phyloP scores from a whole-genome alignment of 805 yeast genomes.

The Lachancea kluyveri region DNA sequence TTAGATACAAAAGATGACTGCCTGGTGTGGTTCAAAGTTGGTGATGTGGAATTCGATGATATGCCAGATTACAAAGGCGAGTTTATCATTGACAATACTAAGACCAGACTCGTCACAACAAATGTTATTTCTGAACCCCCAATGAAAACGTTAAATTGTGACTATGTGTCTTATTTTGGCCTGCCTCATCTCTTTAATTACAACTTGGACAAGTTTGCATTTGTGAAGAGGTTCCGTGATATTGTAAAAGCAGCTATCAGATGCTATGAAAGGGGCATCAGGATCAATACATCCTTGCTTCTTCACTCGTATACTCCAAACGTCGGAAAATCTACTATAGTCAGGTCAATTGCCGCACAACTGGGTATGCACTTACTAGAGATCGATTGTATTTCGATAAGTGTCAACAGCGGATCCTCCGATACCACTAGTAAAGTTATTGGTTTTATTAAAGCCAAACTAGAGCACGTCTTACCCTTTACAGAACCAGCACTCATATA shows the following conservation, averaged over 20 bases:
- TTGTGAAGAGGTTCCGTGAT: slow-evolving; percentile 46
- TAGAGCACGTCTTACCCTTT: slow-evolving; percentile 53
- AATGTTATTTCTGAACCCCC: slow-evolving; percentile 46
- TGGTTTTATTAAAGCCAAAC: slow-evolving; percentile 69
- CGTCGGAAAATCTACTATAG: slow-evolving; percentile 69
- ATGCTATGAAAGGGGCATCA: slow-evolving; percentile 22
- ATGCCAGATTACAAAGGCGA: slow-evolving; percentile 27
- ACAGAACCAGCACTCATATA: slow-evolving; percentile 46
- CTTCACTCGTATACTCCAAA: slow-evolving; percentile 66
- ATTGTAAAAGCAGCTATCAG: slow-evolving; percentile 47
- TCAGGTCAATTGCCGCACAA: slow-evolving; percentile 46
- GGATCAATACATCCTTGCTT: slow-evolving; percentile 55
- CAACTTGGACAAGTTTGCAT: slow-evolving; percentile 32
- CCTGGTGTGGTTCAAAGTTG: slow-evolving; percentile 82
- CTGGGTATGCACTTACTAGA: slow-evolving; percentile 63
- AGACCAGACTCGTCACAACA: slow-evolving; percentile 63
- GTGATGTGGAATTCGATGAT: slow-evolving; percentile 33
- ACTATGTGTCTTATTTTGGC: slow-evolving; percentile 44
- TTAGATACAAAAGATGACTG: slow-evolving; percentile 44
- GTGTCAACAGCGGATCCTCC: slow-evolving; percentile 44
- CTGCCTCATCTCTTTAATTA: slow-evolving; percentile 39
- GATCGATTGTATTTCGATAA: slow-evolving; percentile 55
- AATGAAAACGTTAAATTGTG: slow-evolving; percentile 17
- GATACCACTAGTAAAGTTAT: slow-evolving; percentile 74
- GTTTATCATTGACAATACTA: slow-evolving; percentile 57